phyloP scores from a whole-genome alignment of 331 rosid species.

The Pyrus hybrid region DNA sequence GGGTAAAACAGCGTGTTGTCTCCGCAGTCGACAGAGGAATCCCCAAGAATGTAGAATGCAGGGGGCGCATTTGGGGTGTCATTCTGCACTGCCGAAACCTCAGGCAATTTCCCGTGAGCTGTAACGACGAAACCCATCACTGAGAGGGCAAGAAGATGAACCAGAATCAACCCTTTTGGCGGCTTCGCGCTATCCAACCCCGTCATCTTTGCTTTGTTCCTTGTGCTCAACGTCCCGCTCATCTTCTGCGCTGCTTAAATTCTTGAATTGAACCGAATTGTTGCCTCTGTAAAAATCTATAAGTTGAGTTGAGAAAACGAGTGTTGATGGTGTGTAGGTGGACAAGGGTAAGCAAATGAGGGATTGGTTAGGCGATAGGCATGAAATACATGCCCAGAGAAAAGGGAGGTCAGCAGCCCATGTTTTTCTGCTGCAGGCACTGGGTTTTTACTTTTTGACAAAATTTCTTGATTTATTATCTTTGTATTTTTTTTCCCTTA shows the following conservation, averaged over 20 bases:
- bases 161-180: conserved; percentile 6
- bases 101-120: conserved; percentile 14
- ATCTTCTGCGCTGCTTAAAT: not conserved
- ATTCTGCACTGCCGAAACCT: not conserved
- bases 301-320: not conserved
- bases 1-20: conserved; percentile 67
- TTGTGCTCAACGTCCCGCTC: not conserved
- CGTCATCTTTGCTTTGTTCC: not conserved
- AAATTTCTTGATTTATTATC: not conserved
- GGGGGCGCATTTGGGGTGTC: conserved; percentile 11
- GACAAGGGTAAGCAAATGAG: not conserved
- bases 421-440: not conserved
- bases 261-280: not conserved
- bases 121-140: conserved; percentile 8
- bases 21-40: conserved; percentile 89
- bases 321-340: not conserved
- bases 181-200: not conserved
- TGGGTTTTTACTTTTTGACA: not conserved
- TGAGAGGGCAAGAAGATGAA: conserved; percentile 15
- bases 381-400: not conserved
- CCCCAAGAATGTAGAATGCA: conserved; percentile 63
- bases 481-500: too few relatives aligned
- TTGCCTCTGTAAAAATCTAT: too few relatives aligned
- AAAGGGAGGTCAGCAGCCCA: not conserved
- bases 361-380: not conserved